These are phyloP conservation scores for Monosporascus sp. DNA, from an alignment of 2,329 filamentous ascomycete species.

Conservation along the genomic window DNA sequence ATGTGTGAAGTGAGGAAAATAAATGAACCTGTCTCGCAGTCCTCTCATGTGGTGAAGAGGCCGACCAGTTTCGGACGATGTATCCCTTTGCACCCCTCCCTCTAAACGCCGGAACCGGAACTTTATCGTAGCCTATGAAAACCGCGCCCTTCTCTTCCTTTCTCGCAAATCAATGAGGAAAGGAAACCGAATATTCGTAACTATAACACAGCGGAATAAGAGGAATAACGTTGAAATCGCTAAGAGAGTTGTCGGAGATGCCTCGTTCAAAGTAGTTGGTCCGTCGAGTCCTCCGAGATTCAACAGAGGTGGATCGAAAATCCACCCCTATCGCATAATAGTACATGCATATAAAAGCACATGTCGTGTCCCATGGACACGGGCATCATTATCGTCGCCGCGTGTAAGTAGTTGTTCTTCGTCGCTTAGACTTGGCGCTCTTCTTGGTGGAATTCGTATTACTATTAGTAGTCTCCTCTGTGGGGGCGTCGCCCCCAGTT, in stretches of 20 bases:
- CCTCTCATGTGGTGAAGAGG: too few species aligned
- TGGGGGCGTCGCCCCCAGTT: neutral
- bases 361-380: neutral
- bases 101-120: neutral
- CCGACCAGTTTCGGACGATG: too few species aligned
- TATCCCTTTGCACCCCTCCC: too few species aligned
- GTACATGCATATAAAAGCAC: neutral
- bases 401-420: neutral
- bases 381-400: neutral
- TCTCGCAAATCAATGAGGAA: neutral
- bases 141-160: too few species aligned
- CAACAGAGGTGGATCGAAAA: neutral
- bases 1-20: too few species aligned
- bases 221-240: neutral
- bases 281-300: neutral
- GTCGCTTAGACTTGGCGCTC: neutral
- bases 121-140: neutral
- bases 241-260: neutral
- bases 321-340: neutral
- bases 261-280: neutral
- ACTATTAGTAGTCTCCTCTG: neutral
- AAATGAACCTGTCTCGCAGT: too few species aligned
- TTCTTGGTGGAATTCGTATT: neutral
- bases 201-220: neutral
- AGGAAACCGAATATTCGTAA: neutral